A percentile compares a stretch with the other conserved stretches of the same genome.
phyloP scores from a whole-genome alignment of 768 basidiomycete genomes.

The Leccinum boreale region DNA sequence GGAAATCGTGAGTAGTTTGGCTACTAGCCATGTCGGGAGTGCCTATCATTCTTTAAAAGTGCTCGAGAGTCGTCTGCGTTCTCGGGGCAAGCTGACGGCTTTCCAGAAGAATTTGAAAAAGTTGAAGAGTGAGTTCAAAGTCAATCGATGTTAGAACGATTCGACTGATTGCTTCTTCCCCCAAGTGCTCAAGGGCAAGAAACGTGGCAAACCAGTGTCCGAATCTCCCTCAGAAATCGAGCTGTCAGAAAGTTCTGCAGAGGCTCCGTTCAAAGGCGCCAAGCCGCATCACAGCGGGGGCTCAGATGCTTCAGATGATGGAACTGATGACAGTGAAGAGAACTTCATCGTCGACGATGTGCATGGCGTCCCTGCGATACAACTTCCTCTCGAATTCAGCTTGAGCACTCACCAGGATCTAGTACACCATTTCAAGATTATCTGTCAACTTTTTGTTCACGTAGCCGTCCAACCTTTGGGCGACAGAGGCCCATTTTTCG shows the following conservation, averaged over 20 bases:
- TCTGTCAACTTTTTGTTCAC: slow-evolving; percentile 86
- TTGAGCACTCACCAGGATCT: slow-evolving; percentile 76
- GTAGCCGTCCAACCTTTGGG: slow-evolving; percentile 58
- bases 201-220: slow-evolving; percentile 35
- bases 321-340: slow-evolving; percentile 22
- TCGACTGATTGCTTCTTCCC: slow-evolving; percentile 1
- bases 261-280: slow-evolving; percentile 45
- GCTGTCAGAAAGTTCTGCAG: slow-evolving; percentile 24
- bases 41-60: slow-evolving; percentile 43
- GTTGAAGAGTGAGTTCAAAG: slow-evolving; percentile 49
- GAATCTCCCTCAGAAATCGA: slow-evolving; percentile 34
- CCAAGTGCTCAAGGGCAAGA: slow-evolving; percentile 37
- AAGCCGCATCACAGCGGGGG: slow-evolving; percentile 36
- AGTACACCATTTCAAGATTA: slow-evolving; percentile 77
- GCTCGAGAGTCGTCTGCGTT: slow-evolving; percentile 59
- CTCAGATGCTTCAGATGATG: slow-evolving; percentile 36
- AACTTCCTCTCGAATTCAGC: slow-evolving; percentile 77
- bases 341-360: slow-evolving; percentile 62
- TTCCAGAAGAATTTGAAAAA: slow-evolving; percentile 67
- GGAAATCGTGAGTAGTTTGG: slow-evolving; percentile 46
- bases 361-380: slow-evolving; percentile 33
- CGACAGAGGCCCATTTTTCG: slow-evolving; percentile 55
- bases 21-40: background rate
- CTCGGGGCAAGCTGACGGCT: slow-evolving; percentile 52
- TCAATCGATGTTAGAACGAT: background rate